Percentiles rank a stretch among this genome's conserved stretches.
Evolutionary conservation across 2,329 filamentous ascomycete genomes (phyloP).

Genomic region (Myrmaecium sp.): DNA sequence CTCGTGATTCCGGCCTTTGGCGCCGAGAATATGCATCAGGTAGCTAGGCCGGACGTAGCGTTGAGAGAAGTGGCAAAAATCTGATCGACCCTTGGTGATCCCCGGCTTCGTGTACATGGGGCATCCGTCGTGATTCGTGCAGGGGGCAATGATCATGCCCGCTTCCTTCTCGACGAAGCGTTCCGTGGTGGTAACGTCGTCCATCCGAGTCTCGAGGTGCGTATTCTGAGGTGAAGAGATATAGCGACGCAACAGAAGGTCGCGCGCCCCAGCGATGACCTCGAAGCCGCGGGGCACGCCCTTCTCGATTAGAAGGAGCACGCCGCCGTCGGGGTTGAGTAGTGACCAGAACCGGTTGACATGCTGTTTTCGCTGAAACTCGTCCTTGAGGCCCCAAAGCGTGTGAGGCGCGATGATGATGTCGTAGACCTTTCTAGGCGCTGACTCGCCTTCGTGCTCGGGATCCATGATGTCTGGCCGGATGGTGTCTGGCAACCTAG

Average conservation of each 20-base stretch:
- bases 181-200: slow-evolving; percentile 17
- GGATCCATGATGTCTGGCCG: slow-evolving; percentile 48
- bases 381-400: slow-evolving; percentile 59
- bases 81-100: slow-evolving; percentile 56
- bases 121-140: slow-evolving; percentile 75
- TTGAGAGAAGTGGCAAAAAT: slow-evolving; percentile 84
- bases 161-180: slow-evolving; percentile 29
- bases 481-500: slow-evolving; percentile 74
- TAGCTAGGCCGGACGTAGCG: slow-evolving; percentile 73
- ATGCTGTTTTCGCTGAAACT: slow-evolving; percentile 59
- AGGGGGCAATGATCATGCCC: slow-evolving; percentile 48
- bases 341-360: slow-evolving; percentile 83
- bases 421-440: slow-evolving; percentile 62
- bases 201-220: slow-evolving; percentile 18
- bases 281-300: slow-evolving; percentile 86
- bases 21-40: slow-evolving; percentile 58
- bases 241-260: slow-evolving; percentile 59
- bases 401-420: slow-evolving; percentile 79
- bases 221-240: slow-evolving; percentile 45
- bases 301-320: slow-evolving; percentile 80
- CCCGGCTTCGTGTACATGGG: slow-evolving; percentile 73
- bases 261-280: slow-evolving; percentile 68
- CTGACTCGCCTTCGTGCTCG: slow-evolving; percentile 19
- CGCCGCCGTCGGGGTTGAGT: slow-evolving; percentile 65
- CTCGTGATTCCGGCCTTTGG: slow-evolving; percentile 61